Base-by-base conservation (phyloP, 805 yeast species). In the Pichia pseudocactophila region DNA sequence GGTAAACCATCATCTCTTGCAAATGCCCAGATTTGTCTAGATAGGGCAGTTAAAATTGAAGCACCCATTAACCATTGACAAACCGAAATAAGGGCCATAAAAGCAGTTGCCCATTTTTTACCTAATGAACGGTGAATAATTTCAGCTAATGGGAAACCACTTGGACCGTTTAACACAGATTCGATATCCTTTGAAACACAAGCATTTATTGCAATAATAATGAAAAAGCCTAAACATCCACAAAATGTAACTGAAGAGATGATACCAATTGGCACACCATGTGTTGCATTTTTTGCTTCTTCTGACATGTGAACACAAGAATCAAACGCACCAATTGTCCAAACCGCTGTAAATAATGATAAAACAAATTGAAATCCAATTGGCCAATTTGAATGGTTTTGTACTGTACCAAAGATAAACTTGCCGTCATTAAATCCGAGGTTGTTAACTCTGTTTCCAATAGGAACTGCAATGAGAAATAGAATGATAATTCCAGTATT, bases 1-100 rank as follows among this genome's bases (percentile, higher is more conserved):
- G 89, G 89, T 43, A 82, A 67, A 13, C 87, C 88, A 52, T 80
- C 78, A 57, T 82, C 90, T 63, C 90, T 73, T 17, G 85, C 78
- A 58, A 80, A 78, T 1, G 87, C 86, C 78, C 82, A 81, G 39
- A 78, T 69, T 58, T 80, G 87, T 59, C 88, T 71, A 5, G 84
- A 78, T 7, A 74, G 70, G 10, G 86, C 85, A 37, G 78, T 70
- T 37, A 78, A 63, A 42, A 74, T 69, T 3, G 82, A 75, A 19
- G 75, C 68, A 15, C 82, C 82, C 85, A 80, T 80, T 41, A 79
- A 61, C 58, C 73, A 77, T 56, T 79, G 85, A 18, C 82, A 76
- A 47, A 69, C 55, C 9, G 78, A 71, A 55, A 78, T 71, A 39
- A 80, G 50, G 3, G 75, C 50, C 79, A 80, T 74, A 48, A 79